Conservation (phyloP, 1,284 basidiomycete genomes). For the Inonotus hispidus region DNA sequence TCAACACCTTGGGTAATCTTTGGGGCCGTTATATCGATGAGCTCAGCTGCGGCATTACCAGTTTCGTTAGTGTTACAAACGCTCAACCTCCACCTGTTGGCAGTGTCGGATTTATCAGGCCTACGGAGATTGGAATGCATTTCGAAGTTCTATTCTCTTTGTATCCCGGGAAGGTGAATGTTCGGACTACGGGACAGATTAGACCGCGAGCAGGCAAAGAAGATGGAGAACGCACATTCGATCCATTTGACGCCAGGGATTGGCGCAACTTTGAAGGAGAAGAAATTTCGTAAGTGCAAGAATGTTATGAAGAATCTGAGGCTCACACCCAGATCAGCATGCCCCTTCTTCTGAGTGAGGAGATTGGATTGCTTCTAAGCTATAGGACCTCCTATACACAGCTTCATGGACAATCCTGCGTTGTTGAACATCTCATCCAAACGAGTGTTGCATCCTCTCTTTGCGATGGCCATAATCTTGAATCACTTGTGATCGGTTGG, state of each 20-base stretch:
- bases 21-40: conserved; percentile 7
- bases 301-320: background rate
- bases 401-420: background rate
- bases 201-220: background rate
- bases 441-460: background rate
- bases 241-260: background rate
- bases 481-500: conserved; percentile 3
- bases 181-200: background rate
- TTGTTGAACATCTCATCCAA: background rate
- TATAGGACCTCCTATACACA: conserved; percentile 3
- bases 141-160: background rate
- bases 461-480: background rate
- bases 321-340: background rate
- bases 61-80: conserved; percentile 6
- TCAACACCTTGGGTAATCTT: background rate
- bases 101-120: background rate
- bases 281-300: conserved; percentile 3
- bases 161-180: conserved; percentile 1
- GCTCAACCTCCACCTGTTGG: conserved; percentile 1
- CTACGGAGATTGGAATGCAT: background rate
- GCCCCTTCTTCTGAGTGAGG: background rate
- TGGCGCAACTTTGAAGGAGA: background rate
- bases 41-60: conserved; percentile 3
- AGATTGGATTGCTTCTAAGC: background rate
- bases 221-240: background rate